These are phyloP conservation scores for Forsythia viridissima DNA, from an alignment of 257 asterid species.

Conservation along the genomic window DNA sequence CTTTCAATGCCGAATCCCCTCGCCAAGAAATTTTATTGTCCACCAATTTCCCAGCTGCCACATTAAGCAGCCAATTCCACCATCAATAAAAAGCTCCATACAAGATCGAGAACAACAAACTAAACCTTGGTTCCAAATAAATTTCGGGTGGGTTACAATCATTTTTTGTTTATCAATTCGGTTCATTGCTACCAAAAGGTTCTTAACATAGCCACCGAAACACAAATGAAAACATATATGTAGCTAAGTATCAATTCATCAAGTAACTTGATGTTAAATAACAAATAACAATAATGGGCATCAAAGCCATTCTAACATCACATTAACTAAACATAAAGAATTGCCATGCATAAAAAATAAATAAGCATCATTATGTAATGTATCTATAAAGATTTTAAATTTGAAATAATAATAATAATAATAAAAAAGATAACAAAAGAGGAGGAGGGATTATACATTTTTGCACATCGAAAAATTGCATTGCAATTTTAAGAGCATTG, in stretches of 20 bases:
- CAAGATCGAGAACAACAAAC: background rate
- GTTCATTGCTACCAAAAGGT: background rate
- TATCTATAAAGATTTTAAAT: background rate
- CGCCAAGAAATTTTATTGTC: slow-evolving; percentile 69
- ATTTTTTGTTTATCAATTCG: too few relatives aligned
- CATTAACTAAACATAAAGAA: background rate
- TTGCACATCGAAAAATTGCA: slow-evolving; percentile 20
- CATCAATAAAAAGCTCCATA: slow-evolving; percentile 11
- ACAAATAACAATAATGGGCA: too few relatives aligned
- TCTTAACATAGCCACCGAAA: background rate
- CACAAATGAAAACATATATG: background rate
- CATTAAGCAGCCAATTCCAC: slow-evolving; percentile 8
- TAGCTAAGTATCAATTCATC: background rate
- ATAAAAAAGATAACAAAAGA: background rate
- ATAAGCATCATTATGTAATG: background rate
- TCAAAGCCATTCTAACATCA: too few relatives aligned
- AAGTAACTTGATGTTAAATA: too few relatives aligned
- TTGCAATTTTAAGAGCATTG: slow-evolving; percentile 16
- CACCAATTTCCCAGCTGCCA: slow-evolving; percentile 84
- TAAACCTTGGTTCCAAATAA: background rate
- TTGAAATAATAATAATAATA: background rate
- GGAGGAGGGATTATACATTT: slow-evolving; percentile 1
- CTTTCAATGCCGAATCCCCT: slow-evolving; percentile 74
- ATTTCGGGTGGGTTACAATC: background rate
- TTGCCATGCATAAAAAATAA: background rate